phyloP scores from a whole-genome alignment of 306 rosid genomes.

The Biancaea sappan region DNA sequence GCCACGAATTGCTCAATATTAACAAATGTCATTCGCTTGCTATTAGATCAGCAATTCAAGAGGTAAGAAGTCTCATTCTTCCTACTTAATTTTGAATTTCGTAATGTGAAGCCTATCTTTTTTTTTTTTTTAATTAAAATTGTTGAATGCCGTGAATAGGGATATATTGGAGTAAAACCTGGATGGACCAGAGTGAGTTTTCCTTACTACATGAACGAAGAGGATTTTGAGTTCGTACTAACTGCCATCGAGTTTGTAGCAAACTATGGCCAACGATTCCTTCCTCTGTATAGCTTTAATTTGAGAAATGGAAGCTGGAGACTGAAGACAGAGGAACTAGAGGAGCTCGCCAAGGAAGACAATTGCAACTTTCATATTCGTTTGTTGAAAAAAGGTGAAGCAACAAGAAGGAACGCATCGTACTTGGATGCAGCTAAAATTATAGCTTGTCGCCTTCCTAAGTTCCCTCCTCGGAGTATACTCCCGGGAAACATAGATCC shows the following conservation, averaged over 20 bases:
- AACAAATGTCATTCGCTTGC: constrained; percentile 50
- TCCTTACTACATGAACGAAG: constrained; percentile 76
- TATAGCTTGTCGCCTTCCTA: constrained; percentile 59
- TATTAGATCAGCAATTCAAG: constrained; percentile 60
- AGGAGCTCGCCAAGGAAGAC: constrained; percentile 41
- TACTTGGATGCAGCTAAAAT: constrained; percentile 51
- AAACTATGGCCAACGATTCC: constrained; percentile 71
- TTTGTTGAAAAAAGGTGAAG: constrained; percentile 22
- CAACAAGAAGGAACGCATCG: constrained; percentile 23
- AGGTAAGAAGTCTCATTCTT: constrained; percentile 42
- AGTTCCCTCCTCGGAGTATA: constrained; percentile 55
- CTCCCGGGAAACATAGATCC: constrained; percentile 49
- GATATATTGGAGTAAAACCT: constrained; percentile 76
- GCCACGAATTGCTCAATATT: constrained; percentile 66
- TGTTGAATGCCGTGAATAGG: constrained; percentile 39
- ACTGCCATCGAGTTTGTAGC: constrained; percentile 77
- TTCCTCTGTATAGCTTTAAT: constrained; percentile 65
- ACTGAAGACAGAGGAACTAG: constrained; percentile 46
- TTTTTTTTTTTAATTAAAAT: background rate
- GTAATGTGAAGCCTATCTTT: background rate
- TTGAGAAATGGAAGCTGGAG: constrained; percentile 67
- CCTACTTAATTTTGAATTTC: background rate
- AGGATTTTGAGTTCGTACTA: constrained; percentile 75
- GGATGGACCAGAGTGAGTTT: constrained; percentile 93
- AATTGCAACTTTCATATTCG: constrained; percentile 24